A percentile compares a stretch with the other conserved stretches of the same genome.
Evolutionary conservation across 352 stramenopile genomes (phyloP).

Genomic region (Phytophthora syringae): DNA sequence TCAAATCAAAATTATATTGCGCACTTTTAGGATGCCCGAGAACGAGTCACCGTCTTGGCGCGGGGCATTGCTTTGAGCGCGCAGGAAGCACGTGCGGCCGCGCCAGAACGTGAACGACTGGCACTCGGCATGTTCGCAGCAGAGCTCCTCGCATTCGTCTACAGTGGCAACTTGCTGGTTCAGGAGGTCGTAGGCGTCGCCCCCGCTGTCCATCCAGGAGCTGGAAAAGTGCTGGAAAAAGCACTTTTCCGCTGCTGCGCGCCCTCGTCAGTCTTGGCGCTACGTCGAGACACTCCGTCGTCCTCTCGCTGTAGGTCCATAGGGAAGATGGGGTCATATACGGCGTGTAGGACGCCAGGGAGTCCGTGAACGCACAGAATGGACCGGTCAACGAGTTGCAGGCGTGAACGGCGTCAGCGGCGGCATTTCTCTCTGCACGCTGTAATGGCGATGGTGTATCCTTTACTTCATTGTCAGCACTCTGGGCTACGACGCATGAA

Average conservation of each 20-base stretch:
- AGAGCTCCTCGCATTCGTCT: conserved; percentile 72
- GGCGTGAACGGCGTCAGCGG: conserved; percentile 5
- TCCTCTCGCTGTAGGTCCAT: conserved; percentile 31
- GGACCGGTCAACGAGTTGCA: conserved; percentile 75
- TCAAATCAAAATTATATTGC: conserved; percentile 27
- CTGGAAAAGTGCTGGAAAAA: conserved; percentile 72
- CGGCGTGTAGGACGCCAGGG: conserved; percentile 40
- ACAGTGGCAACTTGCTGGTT: conserved; percentile 56
- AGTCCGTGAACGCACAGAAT: conserved; percentile 57
- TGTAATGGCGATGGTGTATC: neutral
- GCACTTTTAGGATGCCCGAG: conserved; percentile 41
- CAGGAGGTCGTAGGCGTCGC: conserved; percentile 68
- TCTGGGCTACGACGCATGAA: neutral
- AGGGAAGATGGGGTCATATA: conserved; percentile 72
- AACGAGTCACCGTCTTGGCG: conserved; percentile 63
- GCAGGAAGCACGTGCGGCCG: conserved; percentile 73
- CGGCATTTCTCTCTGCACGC: neutral
- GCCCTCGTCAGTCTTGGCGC: conserved; percentile 3
- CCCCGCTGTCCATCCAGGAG: conserved; percentile 77
- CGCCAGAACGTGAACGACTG: conserved; percentile 79
- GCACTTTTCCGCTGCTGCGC: conserved; percentile 44
- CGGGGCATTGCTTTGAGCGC: conserved; percentile 44
- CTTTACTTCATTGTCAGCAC: neutral
- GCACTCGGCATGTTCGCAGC: conserved; percentile 64
- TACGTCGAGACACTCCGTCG: conserved; percentile 14